Conservation (phyloP, 2,329 filamentous ascomycete genomes). For the Exophiala spinifera region DNA sequence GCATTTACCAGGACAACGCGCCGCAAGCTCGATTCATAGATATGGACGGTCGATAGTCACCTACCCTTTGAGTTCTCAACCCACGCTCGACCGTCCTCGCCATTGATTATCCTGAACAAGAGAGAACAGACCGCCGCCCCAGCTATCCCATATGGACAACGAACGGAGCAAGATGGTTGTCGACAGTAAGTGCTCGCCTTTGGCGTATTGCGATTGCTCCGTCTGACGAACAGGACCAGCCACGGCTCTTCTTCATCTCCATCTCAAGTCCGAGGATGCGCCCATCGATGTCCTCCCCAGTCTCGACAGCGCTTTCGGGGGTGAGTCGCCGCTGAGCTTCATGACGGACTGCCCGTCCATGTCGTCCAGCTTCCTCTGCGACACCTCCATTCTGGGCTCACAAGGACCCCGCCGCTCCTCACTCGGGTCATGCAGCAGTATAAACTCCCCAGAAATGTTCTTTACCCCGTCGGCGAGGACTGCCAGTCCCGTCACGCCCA, state of each 20-base stretch:
- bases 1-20: conserved; percentile 26
- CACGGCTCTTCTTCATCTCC: neutral
- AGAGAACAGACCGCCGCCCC: neutral
- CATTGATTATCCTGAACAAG: neutral
- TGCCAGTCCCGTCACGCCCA: conserved; percentile 22
- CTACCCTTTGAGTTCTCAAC: neutral
- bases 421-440: conserved; percentile 18
- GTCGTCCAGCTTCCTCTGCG: conserved; percentile 25
- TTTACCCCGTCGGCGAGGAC: conserved; percentile 20
- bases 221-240: conserved; percentile 1
- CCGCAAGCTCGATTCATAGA: conserved; percentile 8
- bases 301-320: conserved; percentile 16
- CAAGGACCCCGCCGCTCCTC: conserved; percentile 19
- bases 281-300: conserved; percentile 16
- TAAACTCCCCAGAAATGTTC: conserved; percentile 20
- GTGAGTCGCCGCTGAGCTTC: conserved; percentile 15
- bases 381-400: conserved; percentile 12
- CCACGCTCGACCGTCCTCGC: neutral
- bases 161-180: neutral
- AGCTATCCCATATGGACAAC: neutral
- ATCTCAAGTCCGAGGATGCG: conserved; percentile 13
- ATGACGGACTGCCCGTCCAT: conserved; percentile 20
- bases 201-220: neutral
- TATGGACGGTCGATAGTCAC: conserved; percentile 5
- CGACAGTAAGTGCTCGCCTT: neutral